Evolutionary conservation across 225 moss, liverwort and hornwort genomes (phyloP), one percentile per base, ranked within the genome.

Genomic region (Pseudisothecium myosuroides): DNA sequence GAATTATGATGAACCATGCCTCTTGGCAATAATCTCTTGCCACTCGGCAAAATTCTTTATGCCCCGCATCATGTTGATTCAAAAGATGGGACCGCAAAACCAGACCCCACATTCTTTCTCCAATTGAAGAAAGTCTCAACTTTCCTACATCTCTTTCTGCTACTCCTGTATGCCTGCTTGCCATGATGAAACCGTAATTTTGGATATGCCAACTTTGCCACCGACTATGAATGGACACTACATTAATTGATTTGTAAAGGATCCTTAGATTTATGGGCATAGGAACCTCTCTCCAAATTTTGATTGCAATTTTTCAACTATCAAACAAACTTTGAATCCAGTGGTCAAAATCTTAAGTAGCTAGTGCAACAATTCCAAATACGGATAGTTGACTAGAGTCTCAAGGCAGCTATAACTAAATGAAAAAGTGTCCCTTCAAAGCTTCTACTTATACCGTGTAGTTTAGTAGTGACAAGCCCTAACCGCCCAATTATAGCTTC

Each of bases 171-270:
- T 67, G 69, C 86, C 84, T 41, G 63, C 61, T 7, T 90, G 83
- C 91, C 91, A 93, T 93, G 84, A 61, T 91, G 88, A 90, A 91
- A 91, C 76, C 29, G 36, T 88, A 88, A 88, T 80, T 88, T 9
- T 80, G 49, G 49, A 90, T 89, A 63, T 55, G 84, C 84, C 80
- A 89, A 88, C 54, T 90, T 83, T 45, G 54, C 86, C 86, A 89
- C 91, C 80, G 5, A 86, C 75, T 88, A 80, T 88, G 34, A 89
- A 88, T 67, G 76, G 74, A 68, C 45, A 72, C 80, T 86, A 86
- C 45, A 79, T 66, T 71, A 80, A 81, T 86, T 73, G 74, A 91
- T 72, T 91, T 78, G 73, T 59, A 89, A 91, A 82, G 34, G 45
- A 56, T 82, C 65, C 28, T 83, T 77, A 79, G 27, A 85, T 71